Evolutionary conservation across 2,329 filamentous ascomycete species (phyloP).

Genomic region (Exophiala alcalophila): DNA sequence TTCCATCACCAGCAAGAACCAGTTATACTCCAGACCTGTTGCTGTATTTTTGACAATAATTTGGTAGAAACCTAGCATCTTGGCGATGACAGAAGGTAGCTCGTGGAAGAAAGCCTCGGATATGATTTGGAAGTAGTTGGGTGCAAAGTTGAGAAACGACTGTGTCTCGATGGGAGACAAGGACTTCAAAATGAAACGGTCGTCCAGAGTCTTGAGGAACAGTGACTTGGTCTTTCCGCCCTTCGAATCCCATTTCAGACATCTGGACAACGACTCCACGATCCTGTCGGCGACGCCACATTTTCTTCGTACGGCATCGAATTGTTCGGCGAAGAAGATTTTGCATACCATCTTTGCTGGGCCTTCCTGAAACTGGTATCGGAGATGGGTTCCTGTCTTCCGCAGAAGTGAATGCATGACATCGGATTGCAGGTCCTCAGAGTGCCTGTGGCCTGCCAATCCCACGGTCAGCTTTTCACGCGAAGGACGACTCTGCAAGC

Average conservation of each 20-base stretch:
- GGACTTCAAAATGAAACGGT: slow-evolving; percentile 88
- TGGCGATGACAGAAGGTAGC: slow-evolving; percentile 92
- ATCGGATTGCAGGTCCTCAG: slow-evolving; percentile 59
- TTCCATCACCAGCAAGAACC: slow-evolving; percentile 92
- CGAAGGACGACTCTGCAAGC: slow-evolving; percentile 35
- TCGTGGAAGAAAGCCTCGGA: slow-evolving; percentile 93
- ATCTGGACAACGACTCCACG: slow-evolving; percentile 89
- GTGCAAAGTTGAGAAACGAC: slow-evolving; percentile 91
- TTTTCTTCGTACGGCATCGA: slow-evolving; percentile 88
- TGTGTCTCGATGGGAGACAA: slow-evolving; percentile 87
- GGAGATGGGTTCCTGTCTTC: slow-evolving; percentile 85
- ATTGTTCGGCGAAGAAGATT: slow-evolving; percentile 97
- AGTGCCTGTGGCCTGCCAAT: slow-evolving; percentile 20
- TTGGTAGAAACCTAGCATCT: slow-evolving; percentile 98
- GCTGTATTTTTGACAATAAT: slow-evolving; percentile 93
- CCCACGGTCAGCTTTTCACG: slow-evolving; percentile 37
- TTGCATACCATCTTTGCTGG: slow-evolving; percentile 96
- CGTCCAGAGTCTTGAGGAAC: slow-evolving; percentile 93
- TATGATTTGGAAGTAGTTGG: slow-evolving; percentile 97
- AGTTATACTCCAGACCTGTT: slow-evolving; percentile 89
- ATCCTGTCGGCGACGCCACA: slow-evolving; percentile 92
- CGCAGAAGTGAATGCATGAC: slow-evolving; percentile 83
- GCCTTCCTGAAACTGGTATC: slow-evolving; percentile 92
- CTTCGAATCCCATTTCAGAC: slow-evolving; percentile 96
- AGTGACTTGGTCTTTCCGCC: slow-evolving; percentile 97